Percentiles rank a stretch among this genome's conserved stretches.
These are phyloP conservation scores for Alectoria sarmentosa DNA, from an alignment of 495 filamentous ascomycete species.

Conservation along the genomic window DNA sequence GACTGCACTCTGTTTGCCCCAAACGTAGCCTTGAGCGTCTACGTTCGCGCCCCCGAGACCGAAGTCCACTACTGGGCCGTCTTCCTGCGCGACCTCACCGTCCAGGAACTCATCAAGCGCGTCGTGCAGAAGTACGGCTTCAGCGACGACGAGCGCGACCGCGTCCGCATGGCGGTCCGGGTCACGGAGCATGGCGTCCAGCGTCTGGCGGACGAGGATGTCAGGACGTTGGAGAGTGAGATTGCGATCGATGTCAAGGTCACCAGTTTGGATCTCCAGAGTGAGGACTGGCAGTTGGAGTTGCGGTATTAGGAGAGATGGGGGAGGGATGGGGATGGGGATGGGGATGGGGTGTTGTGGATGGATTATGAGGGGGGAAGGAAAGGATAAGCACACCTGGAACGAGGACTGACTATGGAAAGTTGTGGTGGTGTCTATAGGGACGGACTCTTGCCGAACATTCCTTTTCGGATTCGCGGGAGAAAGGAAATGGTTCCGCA, in stretches of 20 bases:
- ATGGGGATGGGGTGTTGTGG: too few species aligned
- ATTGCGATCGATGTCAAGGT: slow-evolving; percentile 1
- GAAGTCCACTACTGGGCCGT: slow-evolving; percentile 5
- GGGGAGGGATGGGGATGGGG: background rate
- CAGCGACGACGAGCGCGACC: background rate
- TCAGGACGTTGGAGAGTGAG: background rate
- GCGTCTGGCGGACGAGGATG: background rate
- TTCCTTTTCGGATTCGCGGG: too few species aligned
- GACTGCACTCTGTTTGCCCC: background rate
- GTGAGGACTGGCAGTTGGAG: slow-evolving; percentile 4
- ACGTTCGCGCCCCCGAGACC: background rate
- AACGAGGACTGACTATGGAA: too few species aligned
- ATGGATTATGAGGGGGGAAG: too few species aligned
- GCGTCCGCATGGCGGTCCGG: background rate
- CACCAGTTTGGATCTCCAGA: background rate
- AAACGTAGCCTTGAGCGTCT: background rate
- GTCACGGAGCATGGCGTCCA: background rate
- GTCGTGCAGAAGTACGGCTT: slow-evolving; percentile 4
- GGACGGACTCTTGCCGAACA: too few species aligned
- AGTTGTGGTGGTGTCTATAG: too few species aligned
- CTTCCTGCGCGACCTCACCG: background rate
- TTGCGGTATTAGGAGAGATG: background rate
- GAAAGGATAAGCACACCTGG: too few species aligned
- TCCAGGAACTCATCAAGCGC: slow-evolving; percentile 4
- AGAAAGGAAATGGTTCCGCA: too few species aligned